Evolutionary conservation across 306 rosid genomes (phyloP), one percentile per base, ranked within the genome.

Genomic region (Vigna mungo): DNA sequence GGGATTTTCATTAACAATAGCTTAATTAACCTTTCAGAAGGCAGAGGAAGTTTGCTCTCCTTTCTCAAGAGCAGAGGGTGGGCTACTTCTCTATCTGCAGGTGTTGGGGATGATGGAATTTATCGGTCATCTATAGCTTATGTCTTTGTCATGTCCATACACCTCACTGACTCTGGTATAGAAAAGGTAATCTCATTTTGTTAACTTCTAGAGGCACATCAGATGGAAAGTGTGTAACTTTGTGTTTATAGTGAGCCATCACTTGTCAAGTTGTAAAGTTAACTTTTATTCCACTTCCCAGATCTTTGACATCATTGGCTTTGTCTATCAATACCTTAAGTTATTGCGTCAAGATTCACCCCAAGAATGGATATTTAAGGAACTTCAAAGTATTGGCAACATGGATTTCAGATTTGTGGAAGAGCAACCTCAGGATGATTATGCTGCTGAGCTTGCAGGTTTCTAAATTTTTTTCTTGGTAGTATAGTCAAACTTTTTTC

Each of bases 371-470:
- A 95, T 95, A 84, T 95, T 92, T 87, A 86, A 84, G 88, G 99
- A 95, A 80, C 91, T 95, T 75, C 97, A 92, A 80, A 88, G 84
- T 83, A 95, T 91, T 72, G 97, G 96, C 66, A 95, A 90, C 86
- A 95, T 95, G 97, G 97, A 90, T 59, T 95, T 92, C 84, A 88
- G 89, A 88, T 95, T 92, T 82, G 97, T 87, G 8, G 99, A 92
- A 88, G 99, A 95, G 87, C 92, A 92, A 60, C 99, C 97, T 51
- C 97, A 88, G 80, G 99, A 95, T 86, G 99, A 95, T 84, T 95
- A 92, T 84, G 97, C 98, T 81, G 90, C 96, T 30, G 96, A 90
- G 80, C 98, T 95, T 75, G 85, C 98, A 89, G 98, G 97, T 92
- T 82, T 41, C 55, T 76, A 43, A 55, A 47, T 55, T 87, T 51